Percentiles rank a stretch among this genome's conserved stretches.
phyloP scores from a whole-genome alignment of 257 asterid species.

The Gynochthodes officinalis region DNA sequence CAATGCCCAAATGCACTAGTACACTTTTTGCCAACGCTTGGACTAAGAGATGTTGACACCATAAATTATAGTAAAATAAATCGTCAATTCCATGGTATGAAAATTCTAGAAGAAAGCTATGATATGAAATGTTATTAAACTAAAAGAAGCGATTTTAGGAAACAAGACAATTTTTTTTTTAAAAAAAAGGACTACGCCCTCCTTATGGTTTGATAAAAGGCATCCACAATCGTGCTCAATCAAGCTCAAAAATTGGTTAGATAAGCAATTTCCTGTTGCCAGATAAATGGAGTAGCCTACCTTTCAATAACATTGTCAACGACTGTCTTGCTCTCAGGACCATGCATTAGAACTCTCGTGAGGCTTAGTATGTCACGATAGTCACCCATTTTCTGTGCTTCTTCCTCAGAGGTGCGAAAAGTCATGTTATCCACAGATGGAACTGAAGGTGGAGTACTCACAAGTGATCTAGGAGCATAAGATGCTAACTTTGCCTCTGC shows the following conservation, averaged over 20 bases:
- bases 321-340: slow-evolving; percentile 95
- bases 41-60: not conserved
- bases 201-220: not conserved
- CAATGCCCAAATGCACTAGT: not conserved
- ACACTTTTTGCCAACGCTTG: not conserved
- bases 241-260: not conserved
- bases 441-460: slow-evolving; percentile 33
- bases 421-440: slow-evolving; percentile 26
- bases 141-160: too few relatives aligned
- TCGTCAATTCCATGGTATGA: too few relatives aligned
- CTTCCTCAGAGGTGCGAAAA: slow-evolving; percentile 48
- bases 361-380: slow-evolving; percentile 92
- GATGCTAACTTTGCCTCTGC: slow-evolving; percentile 52
- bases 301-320: slow-evolving; percentile 75
- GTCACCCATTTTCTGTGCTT: slow-evolving; percentile 71
- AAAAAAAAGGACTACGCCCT: too few relatives aligned
- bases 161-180: not conserved
- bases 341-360: slow-evolving; percentile 86
- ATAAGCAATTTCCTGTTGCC: not conserved
- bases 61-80: not conserved
- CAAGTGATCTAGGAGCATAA: slow-evolving; percentile 32
- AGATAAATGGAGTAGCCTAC: slow-evolving; percentile 29
- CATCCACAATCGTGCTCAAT: not conserved
- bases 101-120: too few relatives aligned
- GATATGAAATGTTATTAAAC: not conserved